These are phyloP conservation scores for Mortierella sp. DNA, from an alignment of 371 early-diverging fungal genomes.

Conservation along the genomic window DNA sequence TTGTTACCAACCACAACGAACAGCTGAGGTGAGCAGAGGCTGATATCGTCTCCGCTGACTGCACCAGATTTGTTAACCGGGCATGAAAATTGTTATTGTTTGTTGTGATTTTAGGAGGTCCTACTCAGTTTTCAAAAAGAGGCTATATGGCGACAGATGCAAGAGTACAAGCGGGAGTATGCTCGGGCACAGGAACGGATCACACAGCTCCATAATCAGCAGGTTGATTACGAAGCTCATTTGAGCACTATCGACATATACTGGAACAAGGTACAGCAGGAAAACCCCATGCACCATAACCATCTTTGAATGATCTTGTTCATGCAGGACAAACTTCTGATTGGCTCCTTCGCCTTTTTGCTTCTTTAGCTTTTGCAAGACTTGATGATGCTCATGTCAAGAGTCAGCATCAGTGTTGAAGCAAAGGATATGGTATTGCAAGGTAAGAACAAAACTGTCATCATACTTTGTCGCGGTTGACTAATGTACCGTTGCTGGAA, in stretches of 20 bases:
- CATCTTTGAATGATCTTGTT: not conserved
- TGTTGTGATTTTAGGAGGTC: constrained; percentile 28
- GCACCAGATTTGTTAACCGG: constrained; percentile 29
- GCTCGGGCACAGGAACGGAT: constrained; percentile 57
- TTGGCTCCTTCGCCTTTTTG: not conserved
- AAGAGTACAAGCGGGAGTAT: constrained; percentile 79
- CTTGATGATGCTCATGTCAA: constrained; percentile 45
- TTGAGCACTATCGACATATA: constrained; percentile 51
- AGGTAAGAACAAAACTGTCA: constrained; percentile 12
- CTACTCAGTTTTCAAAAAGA: constrained; percentile 76
- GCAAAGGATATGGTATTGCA: constrained; percentile 36
- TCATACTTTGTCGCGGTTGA: not conserved
- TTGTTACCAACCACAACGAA: not conserved
- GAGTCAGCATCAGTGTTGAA: constrained; percentile 40
- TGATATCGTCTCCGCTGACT: not conserved
- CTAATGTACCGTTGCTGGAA: no score
- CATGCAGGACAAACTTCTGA: not conserved
- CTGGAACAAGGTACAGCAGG: constrained; percentile 54
- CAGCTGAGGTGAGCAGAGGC: not conserved
- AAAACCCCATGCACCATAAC: not conserved
- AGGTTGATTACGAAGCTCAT: constrained; percentile 52
- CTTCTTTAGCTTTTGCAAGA: constrained; percentile 45
- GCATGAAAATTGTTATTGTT: not conserved
- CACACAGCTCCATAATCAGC: constrained; percentile 56
- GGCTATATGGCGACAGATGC: constrained; percentile 85